These are phyloP conservation scores for Curvularia verruculosa DNA, from an alignment of 2,329 filamentous ascomycete genomes.

Conservation along the genomic window DNA sequence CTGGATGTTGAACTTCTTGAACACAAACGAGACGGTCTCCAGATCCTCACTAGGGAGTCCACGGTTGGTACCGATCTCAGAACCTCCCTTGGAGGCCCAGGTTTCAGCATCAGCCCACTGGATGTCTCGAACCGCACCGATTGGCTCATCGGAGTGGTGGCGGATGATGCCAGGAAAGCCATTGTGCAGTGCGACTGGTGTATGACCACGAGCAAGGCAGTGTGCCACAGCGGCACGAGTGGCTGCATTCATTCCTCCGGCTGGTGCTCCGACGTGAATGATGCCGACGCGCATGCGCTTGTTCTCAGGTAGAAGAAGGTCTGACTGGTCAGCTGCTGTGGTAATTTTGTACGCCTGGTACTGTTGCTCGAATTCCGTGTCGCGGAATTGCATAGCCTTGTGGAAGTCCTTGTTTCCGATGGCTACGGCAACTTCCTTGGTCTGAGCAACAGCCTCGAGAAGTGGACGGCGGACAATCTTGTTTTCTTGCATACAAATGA, in stretches of 20 bases:
- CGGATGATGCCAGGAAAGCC: constrained; percentile 93
- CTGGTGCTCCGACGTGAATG: constrained; percentile 94
- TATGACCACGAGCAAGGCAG: constrained; percentile 89
- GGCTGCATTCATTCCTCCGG: constrained; percentile 97
- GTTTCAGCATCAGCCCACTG: constrained; percentile 92
- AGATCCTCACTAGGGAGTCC: constrained; percentile 89
- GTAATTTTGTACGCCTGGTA: constrained; percentile 90
- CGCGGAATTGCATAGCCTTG: constrained; percentile 83
- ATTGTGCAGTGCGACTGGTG: constrained; percentile 91
- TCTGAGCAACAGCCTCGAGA: constrained; percentile 85
- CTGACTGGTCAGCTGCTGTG: constrained; percentile 77
- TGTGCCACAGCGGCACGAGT: constrained; percentile 92
- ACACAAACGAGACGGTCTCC: constrained; percentile 78
- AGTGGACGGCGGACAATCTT: constrained; percentile 92
- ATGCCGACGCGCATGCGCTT: constrained; percentile 94
- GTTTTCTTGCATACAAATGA: constrained; percentile 97
- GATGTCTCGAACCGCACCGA: constrained; percentile 83
- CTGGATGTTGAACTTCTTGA: constrained; percentile 87
- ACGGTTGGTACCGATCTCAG: constrained; percentile 97
- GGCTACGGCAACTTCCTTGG: constrained; percentile 79
- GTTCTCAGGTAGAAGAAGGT: constrained; percentile 69
- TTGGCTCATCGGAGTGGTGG: constrained; percentile 82
- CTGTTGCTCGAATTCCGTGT: constrained; percentile 93
- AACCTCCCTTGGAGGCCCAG: constrained; percentile 96
- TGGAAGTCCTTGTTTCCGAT: constrained; percentile 88